These are phyloP conservation scores for Bassia scoparia DNA, from an alignment of 148 eudicot species.

Conservation along the genomic window DNA sequence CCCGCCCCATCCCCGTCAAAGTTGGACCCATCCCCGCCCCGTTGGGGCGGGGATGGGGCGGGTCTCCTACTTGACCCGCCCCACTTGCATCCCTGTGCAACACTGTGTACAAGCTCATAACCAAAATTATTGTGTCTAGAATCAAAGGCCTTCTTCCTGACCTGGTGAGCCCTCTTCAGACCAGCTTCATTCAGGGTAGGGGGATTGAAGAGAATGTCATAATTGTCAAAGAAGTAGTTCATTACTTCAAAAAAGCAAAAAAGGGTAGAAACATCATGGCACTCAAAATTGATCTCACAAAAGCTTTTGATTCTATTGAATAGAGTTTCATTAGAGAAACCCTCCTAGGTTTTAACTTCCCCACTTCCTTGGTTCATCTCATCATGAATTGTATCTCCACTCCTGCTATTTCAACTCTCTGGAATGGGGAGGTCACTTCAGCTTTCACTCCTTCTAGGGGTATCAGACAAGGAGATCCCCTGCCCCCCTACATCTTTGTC, in stretches of 20 bases:
- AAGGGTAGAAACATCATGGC: background rate
- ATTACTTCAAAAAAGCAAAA: background rate
- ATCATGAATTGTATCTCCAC: background rate
- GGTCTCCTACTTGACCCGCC: too few relatives aligned
- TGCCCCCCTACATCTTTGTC: background rate
- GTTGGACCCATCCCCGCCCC: too few relatives aligned
- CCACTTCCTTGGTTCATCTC: accelerated
- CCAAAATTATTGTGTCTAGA: background rate
- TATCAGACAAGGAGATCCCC: background rate
- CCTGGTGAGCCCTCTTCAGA: background rate
- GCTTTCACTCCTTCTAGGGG: background rate
- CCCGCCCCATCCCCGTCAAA: too few relatives aligned
- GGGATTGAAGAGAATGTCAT: background rate
- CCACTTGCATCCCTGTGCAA: too few relatives aligned
- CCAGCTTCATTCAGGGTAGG: background rate
- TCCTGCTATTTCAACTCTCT: background rate
- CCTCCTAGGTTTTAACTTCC: background rate
- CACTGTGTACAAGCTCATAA: background rate
- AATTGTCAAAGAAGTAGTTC: background rate
- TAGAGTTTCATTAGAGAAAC: conserved; percentile 1
- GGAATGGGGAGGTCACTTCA: background rate
- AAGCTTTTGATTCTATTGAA: background rate
- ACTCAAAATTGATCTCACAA: background rate
- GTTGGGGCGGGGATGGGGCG: too few relatives aligned
- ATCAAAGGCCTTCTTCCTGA: background rate